Base-by-base conservation (phyloP, 1,284 basidiomycete genomes). In the Ceratobasidium sp. region DNA sequence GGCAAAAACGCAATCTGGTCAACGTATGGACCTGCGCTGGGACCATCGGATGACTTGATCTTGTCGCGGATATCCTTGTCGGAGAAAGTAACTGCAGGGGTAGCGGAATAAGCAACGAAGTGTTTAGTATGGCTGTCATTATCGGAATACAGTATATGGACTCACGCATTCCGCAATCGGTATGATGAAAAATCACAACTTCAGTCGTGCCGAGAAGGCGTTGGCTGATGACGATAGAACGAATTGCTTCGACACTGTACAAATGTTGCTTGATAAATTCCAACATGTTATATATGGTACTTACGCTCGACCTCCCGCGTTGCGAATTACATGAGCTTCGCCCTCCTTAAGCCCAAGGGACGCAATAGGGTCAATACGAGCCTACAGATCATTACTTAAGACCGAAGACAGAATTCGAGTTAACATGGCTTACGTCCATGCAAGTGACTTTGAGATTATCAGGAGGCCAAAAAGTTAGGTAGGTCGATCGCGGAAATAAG, bases 241-340 rank as follows among this genome's bases (percentile, higher is more conserved):
- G 88, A n/a, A 93, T 80, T 1, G 90, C 89, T 56, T 92, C 91
- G 79, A 88, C 87, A 26, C 90, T 91, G 50, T 20, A 42, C 7
- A 52, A 52, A 77, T 0, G 13, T 54, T 52, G 28, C 20, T 52
- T 54, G 13, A n/a, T 44, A n/a, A n/a, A 17, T 61, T 71, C 79
- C 40, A 5, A 38, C 17, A n/a, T 13, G 5, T 10, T 6, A n/a
- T 10, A 28, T 40, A 69, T 20, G 42, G 26, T 74, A 48, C 89
- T 56, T 83, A 91, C 90, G 89, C 90, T 78, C 85, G 83, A 57
- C 91, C 91, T 54, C 91, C 91, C 33, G 91, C 91, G 81, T 92
- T 92, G 28, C 91, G 87, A 78, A 93, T 92, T 70, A 92, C 86
- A 84, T 93, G 91, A 7, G 91, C 90, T 73, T 92, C 91, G 67